Conservation (phyloP, 2,329 filamentous ascomycete species). For the Plectosphaerella sp. region DNA sequence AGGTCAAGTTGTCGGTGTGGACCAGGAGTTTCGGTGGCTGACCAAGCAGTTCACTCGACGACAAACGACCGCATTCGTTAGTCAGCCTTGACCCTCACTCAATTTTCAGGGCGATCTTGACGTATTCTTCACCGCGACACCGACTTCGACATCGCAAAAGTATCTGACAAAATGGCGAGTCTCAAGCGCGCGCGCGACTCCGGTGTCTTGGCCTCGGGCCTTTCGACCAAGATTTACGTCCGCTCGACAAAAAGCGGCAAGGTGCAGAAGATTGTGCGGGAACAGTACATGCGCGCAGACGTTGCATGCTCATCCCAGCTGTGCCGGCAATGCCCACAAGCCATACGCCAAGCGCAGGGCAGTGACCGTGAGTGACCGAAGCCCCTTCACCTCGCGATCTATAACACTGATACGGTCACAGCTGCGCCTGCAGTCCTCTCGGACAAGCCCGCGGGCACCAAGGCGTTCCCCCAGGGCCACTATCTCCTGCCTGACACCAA, state of each 20-base stretch:
- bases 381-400: too few species aligned
- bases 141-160: not conserved
- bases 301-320: slow-evolving; percentile 95
- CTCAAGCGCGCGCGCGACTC: slow-evolving; percentile 54
- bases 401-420: slow-evolving; percentile 25
- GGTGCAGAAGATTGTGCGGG: slow-evolving; percentile 97
- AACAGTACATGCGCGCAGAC: slow-evolving; percentile 92
- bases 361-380: slow-evolving; percentile 57
- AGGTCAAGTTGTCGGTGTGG: too few species aligned
- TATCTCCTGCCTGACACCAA: slow-evolving; percentile 97
- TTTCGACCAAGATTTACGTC: slow-evolving; percentile 94
- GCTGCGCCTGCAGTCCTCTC: slow-evolving; percentile 83
- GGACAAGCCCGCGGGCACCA: slow-evolving; percentile 80
- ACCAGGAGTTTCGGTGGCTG: too few species aligned
- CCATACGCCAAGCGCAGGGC: slow-evolving; percentile 36
- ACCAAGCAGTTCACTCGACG: not conserved
- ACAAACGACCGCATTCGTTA: not conserved
- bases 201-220: slow-evolving; percentile 60
- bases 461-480: slow-evolving; percentile 77
- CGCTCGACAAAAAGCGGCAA: slow-evolving; percentile 93
- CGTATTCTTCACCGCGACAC: too few species aligned
- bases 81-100: slow-evolving; percentile 1
- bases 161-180: slow-evolving; percentile 50
- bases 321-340: slow-evolving; percentile 70
- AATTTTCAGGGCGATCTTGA: not conserved